A percentile compares a stretch with the other conserved stretches of the same genome.
phyloP scores from a whole-genome alignment of 1,139 yeast species.

The Lodderomyces orthopsilosis region DNA sequence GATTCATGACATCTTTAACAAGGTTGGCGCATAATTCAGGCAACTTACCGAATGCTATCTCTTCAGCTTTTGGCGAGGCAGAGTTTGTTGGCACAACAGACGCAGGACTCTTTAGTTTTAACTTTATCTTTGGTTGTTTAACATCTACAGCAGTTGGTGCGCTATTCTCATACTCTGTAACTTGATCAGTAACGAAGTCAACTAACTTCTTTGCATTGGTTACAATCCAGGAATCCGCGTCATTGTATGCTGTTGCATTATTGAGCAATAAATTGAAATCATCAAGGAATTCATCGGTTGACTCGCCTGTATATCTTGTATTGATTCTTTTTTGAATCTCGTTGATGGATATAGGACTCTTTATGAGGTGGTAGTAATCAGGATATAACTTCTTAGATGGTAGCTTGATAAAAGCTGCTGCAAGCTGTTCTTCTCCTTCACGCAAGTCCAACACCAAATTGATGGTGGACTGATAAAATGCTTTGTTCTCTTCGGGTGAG shows the following conservation, averaged over 20 bases:
- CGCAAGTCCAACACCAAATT: constrained; percentile 25
- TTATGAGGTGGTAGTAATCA: constrained; percentile 69
- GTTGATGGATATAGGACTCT: constrained; percentile 62
- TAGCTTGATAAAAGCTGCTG: constrained; percentile 59
- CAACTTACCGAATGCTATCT: constrained; percentile 21
- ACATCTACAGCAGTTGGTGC: constrained; percentile 7
- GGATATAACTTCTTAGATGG: constrained; percentile 79
- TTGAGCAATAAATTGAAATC: constrained; percentile 58
- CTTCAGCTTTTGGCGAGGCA: constrained; percentile 4
- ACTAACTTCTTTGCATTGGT: constrained; percentile 46
- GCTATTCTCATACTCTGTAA: constrained; percentile 23
- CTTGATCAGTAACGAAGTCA: constrained; percentile 44
- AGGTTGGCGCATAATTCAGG: constrained; percentile 24
- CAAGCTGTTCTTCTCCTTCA: constrained; percentile 34
- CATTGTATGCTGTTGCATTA: constrained; percentile 64
- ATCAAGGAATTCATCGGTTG: constrained; percentile 41
- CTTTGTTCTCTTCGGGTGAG: constrained; percentile 23
- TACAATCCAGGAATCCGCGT: constrained; percentile 60
- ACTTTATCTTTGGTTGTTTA: constrained; percentile 13
- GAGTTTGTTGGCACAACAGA: background rate
- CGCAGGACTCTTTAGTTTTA: constrained; percentile 13
- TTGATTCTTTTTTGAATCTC: constrained; percentile 55
- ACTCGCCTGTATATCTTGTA: constrained; percentile 28
- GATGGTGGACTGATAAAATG: constrained; percentile 28
- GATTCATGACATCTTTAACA: constrained; percentile 37